Conservation (phyloP, 768 basidiomycete species). For the Lactarius sp. region DNA sequence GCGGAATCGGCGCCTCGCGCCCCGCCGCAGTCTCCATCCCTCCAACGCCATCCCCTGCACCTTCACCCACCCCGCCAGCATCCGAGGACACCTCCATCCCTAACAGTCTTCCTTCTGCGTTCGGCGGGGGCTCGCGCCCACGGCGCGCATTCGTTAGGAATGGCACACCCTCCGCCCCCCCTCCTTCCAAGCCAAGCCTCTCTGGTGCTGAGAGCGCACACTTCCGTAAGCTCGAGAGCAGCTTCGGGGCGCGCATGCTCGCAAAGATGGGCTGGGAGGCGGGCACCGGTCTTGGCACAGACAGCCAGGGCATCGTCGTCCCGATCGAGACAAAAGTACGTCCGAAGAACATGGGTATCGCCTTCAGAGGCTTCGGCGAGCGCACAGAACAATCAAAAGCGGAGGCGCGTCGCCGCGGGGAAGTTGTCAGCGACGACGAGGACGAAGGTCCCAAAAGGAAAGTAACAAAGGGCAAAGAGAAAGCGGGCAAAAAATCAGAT, state of each 20-base stretch:
- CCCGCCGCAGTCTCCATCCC: conserved; percentile 25
- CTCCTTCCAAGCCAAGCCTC: conserved; percentile 49
- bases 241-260: conserved; percentile 86
- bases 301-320: conserved; percentile 78
- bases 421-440: conserved; percentile 71
- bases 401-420: conserved; percentile 74
- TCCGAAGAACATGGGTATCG: conserved; percentile 83
- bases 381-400: conserved; percentile 78
- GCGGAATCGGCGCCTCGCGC: conserved; percentile 40
- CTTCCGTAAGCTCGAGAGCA: conserved; percentile 69
- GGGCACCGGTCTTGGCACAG: conserved; percentile 70
- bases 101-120: conserved; percentile 37
- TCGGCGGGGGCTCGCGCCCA: conserved; percentile 36
- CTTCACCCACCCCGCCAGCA: conserved; percentile 42
- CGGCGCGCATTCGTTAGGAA: conserved; percentile 56
- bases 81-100: conserved; percentile 30
- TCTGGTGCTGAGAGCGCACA: conserved; percentile 68
- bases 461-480: conserved; percentile 49
- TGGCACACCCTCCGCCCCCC: conserved; percentile 35
- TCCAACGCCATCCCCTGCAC: conserved; percentile 39
- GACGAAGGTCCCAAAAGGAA: conserved; percentile 45
- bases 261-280: conserved; percentile 94
- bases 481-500: conserved; percentile 50
- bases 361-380: conserved; percentile 82
- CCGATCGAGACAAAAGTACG: conserved; percentile 83